A percentile compares a stretch with the other conserved stretches of the same genome.
These are phyloP conservation scores for Tremella yokohamensis DNA, from an alignment of 768 basidiomycete genomes.

Conservation along the genomic window DNA sequence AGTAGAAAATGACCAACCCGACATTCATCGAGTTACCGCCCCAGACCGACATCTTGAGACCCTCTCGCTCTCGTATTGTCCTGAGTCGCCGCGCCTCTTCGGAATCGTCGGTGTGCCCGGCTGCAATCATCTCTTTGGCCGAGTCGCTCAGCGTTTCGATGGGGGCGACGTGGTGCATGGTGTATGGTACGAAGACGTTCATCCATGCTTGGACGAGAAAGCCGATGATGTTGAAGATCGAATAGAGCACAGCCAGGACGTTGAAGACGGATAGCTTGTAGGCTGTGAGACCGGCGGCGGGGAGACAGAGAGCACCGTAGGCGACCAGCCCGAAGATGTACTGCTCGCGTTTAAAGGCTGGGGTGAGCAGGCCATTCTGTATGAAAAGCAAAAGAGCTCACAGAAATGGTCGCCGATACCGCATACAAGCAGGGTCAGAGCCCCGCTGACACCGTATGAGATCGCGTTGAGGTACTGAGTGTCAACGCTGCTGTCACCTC, in stretches of 20 bases:
- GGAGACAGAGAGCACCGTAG: slow-evolving; percentile 9
- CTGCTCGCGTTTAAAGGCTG: slow-evolving; percentile 14
- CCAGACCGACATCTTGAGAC: slow-evolving; percentile 3
- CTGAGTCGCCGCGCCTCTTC: neutral
- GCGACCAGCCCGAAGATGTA: slow-evolving; percentile 7
- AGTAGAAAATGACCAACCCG: slow-evolving; percentile 7
- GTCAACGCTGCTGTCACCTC: neutral
- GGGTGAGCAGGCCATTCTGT: too few relatives aligned
- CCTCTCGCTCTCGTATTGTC: slow-evolving; percentile 7
- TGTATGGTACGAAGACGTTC: slow-evolving; percentile 16
- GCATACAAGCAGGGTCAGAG: slow-evolving; percentile 12
- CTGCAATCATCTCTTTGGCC: neutral
- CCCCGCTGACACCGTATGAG: slow-evolving; percentile 12
- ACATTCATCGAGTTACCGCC: slow-evolving; percentile 8
- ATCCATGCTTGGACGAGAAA: slow-evolving; percentile 12
- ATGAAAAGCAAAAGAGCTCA: neutral
- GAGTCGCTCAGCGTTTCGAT: neutral
- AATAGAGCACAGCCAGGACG: slow-evolving; percentile 9
- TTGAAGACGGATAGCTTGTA: slow-evolving; percentile 5
- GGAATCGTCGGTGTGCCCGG: neutral
- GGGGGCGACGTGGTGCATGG: slow-evolving; percentile 10
- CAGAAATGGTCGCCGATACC: slow-evolving; percentile 13
- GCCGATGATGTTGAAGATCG: slow-evolving; percentile 12
- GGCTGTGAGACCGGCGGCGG: slow-evolving; percentile 8
- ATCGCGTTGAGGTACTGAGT: slow-evolving; percentile 16